Percentiles rank a stretch among this genome's conserved stretches.
Evolutionary conservation across 2,329 filamentous ascomycete genomes (phyloP).

Genomic region (Sarocladium brachiariae): DNA sequence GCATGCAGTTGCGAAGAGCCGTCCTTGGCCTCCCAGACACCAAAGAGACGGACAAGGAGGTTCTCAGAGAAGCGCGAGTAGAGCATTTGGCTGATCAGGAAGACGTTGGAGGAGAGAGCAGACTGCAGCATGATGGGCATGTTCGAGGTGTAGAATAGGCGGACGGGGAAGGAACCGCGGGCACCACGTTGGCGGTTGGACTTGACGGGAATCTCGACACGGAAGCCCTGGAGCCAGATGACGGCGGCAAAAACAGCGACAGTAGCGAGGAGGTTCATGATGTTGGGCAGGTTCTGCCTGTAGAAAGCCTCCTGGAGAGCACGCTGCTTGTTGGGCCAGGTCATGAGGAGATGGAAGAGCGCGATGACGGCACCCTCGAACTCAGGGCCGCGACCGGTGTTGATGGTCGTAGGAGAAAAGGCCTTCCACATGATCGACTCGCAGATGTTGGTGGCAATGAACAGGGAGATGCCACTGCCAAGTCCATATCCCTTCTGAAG

Average conservation of each 20-base stretch:
- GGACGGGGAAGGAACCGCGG: slow-evolving; percentile 94
- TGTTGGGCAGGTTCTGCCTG: slow-evolving; percentile 97
- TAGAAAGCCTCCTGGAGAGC: slow-evolving; percentile 98
- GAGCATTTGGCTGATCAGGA: slow-evolving; percentile 98
- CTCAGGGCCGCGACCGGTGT: slow-evolving; percentile 97
- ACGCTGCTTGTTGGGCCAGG: slow-evolving; percentile 98
- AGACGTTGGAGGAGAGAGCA: slow-evolving; percentile 96
- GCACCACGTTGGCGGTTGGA: slow-evolving; percentile 97
- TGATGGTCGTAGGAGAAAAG: slow-evolving; percentile 98
- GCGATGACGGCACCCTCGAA: slow-evolving; percentile 98
- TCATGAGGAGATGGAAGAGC: slow-evolving; percentile 94
- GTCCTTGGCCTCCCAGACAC: slow-evolving; percentile 97
- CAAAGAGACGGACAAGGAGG: slow-evolving; percentile 92
- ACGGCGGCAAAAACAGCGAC: slow-evolving; percentile 91
- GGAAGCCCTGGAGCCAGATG: slow-evolving; percentile 99
- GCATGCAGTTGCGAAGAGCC: slow-evolving; percentile 94
- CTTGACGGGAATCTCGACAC: slow-evolving; percentile 99
- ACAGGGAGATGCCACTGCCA: slow-evolving; percentile 96
- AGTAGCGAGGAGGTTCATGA: slow-evolving; percentile 96
- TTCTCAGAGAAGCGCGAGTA: slow-evolving; percentile 99
- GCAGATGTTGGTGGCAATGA: slow-evolving; percentile 99
- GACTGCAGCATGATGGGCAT: slow-evolving; percentile 99
- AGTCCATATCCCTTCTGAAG: slow-evolving; percentile 99
- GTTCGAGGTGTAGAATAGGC: slow-evolving; percentile 99
- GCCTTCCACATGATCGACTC: slow-evolving; percentile 99